Evolutionary conservation across 2,329 filamentous ascomycete genomes (phyloP), one percentile per base, ranked within the genome.

Genomic region (Fusarium sp.): DNA sequence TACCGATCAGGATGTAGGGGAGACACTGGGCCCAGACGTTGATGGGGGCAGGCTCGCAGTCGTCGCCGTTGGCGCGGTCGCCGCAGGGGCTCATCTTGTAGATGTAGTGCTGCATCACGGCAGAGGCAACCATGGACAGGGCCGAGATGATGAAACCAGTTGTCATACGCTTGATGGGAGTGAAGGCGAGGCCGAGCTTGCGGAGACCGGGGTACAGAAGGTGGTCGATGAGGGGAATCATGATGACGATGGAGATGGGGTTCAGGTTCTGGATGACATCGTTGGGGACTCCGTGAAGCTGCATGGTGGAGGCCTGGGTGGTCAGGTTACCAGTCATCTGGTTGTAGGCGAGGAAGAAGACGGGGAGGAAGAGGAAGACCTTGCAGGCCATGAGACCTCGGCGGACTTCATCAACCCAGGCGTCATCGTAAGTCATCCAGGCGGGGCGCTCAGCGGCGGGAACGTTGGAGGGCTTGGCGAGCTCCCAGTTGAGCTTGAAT

Each of bases 361-460:
- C 87, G 44, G 92, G 92, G 65, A 91, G 88, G 85, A 92, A 94
- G 70, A 91, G 81, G 81, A 93, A 95, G 36, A 94, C 92, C 72
- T 89, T 86, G 84, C 92, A 93, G 65, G 92, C 92, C 75, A 88
- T 86, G 65, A 93, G 84, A 70, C 92, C 93, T 82, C 93, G 91
- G 61, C 87, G 87, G 57, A 95, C 90, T 79, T 95, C 92, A 79
- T 94, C 93, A 36, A 96, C 93, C 93, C 93, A 96, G 61, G 90
- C 89, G 75, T 96, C 94, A 71, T 96, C 93, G 75, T 94, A 95
- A 0, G 91, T 93, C 92, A 95, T 95, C 92, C 92, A 95, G 0
- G 64, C 44, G 0, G 93, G 93, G 63, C 91, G 90, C 71, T 86
- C 80, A 2, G 80, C 81, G 40, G 87, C 83, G 11, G 87, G 83